These are phyloP conservation scores for Erucastrum elatum DNA, from an alignment of 345 rosid genomes.

Conservation along the genomic window DNA sequence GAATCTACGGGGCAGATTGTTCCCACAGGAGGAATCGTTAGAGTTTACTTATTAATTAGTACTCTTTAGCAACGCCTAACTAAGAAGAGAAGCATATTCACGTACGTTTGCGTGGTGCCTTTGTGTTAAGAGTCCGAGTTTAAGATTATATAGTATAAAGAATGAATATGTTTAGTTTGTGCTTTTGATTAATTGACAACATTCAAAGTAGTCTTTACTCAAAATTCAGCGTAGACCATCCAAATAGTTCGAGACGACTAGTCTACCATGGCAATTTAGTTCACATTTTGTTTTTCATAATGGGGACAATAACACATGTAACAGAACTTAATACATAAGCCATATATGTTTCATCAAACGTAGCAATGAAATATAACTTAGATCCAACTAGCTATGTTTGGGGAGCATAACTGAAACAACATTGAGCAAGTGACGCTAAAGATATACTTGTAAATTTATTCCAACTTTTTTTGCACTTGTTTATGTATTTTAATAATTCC, in stretches of 20 bases:
- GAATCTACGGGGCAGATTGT: too few species aligned
- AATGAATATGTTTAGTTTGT: neutral
- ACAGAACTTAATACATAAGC: neutral
- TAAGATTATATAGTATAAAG: neutral
- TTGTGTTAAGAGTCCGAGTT: neutral
- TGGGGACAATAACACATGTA: neutral
- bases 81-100: slow-evolving; percentile 21
- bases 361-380: neutral
- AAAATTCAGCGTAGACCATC: slow-evolving; percentile 7
- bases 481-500: neutral
- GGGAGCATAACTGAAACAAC: neutral
- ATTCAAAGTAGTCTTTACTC: neutral
- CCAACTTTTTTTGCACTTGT: neutral
- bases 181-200: neutral
- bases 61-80: neutral
- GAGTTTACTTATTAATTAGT: too few species aligned
- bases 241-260: neutral
- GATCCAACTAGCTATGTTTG: neutral
- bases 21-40: too few species aligned
- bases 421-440: neutral
- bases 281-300: neutral
- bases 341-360: neutral
- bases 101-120: neutral
- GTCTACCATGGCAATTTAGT: neutral
- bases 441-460: neutral